phyloP scores from a whole-genome alignment of 164 flowering plant species.

The Magnolia changhungtana region DNA sequence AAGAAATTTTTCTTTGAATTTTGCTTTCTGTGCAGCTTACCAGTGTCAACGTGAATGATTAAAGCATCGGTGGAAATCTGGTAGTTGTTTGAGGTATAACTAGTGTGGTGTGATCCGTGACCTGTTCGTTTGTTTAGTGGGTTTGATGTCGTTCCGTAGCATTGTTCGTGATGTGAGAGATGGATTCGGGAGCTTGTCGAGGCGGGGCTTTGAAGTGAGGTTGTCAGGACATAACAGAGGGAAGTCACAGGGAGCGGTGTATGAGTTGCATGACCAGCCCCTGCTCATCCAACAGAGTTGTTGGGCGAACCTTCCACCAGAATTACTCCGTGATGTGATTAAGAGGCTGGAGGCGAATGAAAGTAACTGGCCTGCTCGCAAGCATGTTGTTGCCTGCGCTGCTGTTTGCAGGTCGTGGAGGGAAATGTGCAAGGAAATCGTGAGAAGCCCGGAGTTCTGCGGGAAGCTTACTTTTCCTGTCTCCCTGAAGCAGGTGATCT shows the following conservation, averaged over 20 bases:
- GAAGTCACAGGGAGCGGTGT: conserved; percentile 66
- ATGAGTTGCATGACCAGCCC: conserved; percentile 56
- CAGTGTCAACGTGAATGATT: not conserved
- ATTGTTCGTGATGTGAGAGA: conserved; percentile 89
- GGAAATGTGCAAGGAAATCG: conserved; percentile 87
- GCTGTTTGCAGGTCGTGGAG: conserved; percentile 93
- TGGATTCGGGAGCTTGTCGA: conserved; percentile 84
- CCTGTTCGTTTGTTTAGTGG: not conserved
- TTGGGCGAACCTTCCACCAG: conserved; percentile 95
- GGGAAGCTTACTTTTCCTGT: conserved; percentile 92
- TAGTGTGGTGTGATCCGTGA: not conserved
- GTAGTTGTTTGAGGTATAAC: not conserved
- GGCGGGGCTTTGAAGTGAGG: conserved; percentile 81
- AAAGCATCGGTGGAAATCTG: too few species aligned
- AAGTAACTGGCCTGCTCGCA: conserved; percentile 83
- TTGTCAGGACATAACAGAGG: conserved; percentile 62
- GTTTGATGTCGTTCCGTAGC: conserved; percentile 81
- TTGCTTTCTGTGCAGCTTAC: not conserved
- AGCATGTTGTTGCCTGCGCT: conserved; percentile 86
- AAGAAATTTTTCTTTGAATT: not conserved
- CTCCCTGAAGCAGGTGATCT: conserved; percentile 74
- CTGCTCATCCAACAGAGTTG: conserved; percentile 53
- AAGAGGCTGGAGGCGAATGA: conserved; percentile 88
- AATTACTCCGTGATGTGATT: conserved; percentile 76
- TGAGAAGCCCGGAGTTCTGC: conserved; percentile 63